Conservation (phyloP, 164 flowering plant species). For the Saururus chinensis region DNA sequence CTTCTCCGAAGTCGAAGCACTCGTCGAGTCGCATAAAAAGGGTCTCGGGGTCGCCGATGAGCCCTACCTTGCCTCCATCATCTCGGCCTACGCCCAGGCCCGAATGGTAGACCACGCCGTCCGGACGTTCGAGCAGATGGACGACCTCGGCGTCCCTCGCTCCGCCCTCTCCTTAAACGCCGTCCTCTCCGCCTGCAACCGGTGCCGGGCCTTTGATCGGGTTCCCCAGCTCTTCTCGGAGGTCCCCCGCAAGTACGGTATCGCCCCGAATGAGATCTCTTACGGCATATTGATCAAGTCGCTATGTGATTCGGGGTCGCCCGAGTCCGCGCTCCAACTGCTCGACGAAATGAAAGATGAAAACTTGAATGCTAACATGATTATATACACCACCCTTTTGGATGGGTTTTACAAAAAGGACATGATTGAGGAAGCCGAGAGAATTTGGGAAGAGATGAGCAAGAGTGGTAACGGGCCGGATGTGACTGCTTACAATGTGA, state of each 20-base stretch:
- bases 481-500: slow-evolving; percentile 56
- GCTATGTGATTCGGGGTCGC: slow-evolving; percentile 35
- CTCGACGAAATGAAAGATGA: slow-evolving; percentile 53
- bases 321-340: slow-evolving; percentile 29
- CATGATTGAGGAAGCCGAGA: slow-evolving; percentile 38
- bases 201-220: slow-evolving; percentile 26
- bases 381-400: slow-evolving; percentile 47
- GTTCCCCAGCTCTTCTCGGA: slow-evolving; percentile 46
- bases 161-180: slow-evolving; percentile 60
- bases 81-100: slow-evolving; percentile 61
- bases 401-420: slow-evolving; percentile 48
- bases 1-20: slow-evolving; percentile 19
- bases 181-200: slow-evolving; percentile 40
- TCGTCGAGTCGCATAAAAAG: slow-evolving; percentile 57
- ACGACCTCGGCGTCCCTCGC: slow-evolving; percentile 48
- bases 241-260: slow-evolving; percentile 27
- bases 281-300: slow-evolving; percentile 59
- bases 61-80: slow-evolving; percentile 40
- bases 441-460: slow-evolving; percentile 55
- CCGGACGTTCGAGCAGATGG: slow-evolving; percentile 26
- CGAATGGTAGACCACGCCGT: slow-evolving; percentile 77
- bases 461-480: slow-evolving; percentile 39
- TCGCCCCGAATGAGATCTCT: slow-evolving; percentile 49
- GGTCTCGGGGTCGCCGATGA: slow-evolving; percentile 21
- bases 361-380: slow-evolving; percentile 31